phyloP scores from a whole-genome alignment of 2,329 filamentous ascomycete species.

The Zymoseptoria brevis region DNA sequence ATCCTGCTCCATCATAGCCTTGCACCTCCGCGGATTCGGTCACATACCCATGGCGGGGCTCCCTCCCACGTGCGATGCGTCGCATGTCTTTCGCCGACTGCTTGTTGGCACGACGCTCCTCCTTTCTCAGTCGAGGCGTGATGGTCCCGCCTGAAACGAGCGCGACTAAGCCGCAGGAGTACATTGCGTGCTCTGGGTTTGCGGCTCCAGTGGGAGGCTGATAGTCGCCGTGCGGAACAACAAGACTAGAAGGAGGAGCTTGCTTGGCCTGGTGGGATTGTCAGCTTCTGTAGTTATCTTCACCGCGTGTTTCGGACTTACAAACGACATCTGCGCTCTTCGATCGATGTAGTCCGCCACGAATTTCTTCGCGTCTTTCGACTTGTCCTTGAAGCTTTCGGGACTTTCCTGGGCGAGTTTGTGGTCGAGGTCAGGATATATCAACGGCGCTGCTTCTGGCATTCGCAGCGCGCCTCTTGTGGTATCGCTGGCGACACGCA shows the following conservation, averaged over 20 bases:
- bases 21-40: not conserved
- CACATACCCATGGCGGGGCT: not conserved
- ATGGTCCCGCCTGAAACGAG: constrained; percentile 42
- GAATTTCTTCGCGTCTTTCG: constrained; percentile 30
- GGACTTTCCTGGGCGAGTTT: constrained; percentile 14
- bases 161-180: constrained; percentile 41
- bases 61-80: constrained; percentile 7
- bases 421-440: constrained; percentile 41
- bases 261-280: constrained; percentile 24
- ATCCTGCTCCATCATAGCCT: not conserved
- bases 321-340: constrained; percentile 41
- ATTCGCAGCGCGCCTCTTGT: constrained; percentile 37
- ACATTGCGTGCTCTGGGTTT: constrained; percentile 46
- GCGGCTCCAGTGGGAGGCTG: constrained; percentile 41
- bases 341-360: constrained; percentile 45
- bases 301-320: constrained; percentile 28
- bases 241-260: constrained; percentile 36
- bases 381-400: constrained; percentile 24
- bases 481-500: constrained; percentile 33
- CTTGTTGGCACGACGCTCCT: constrained; percentile 5
- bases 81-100: constrained; percentile 9
- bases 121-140: constrained; percentile 19
- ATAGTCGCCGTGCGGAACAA: constrained; percentile 24
- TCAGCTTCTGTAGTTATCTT: too few species aligned
- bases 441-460: constrained; percentile 42